phyloP scores from a whole-genome alignment of 2,329 filamentous ascomycete genomes.

The Aspergillus pseudoviridinutans region DNA sequence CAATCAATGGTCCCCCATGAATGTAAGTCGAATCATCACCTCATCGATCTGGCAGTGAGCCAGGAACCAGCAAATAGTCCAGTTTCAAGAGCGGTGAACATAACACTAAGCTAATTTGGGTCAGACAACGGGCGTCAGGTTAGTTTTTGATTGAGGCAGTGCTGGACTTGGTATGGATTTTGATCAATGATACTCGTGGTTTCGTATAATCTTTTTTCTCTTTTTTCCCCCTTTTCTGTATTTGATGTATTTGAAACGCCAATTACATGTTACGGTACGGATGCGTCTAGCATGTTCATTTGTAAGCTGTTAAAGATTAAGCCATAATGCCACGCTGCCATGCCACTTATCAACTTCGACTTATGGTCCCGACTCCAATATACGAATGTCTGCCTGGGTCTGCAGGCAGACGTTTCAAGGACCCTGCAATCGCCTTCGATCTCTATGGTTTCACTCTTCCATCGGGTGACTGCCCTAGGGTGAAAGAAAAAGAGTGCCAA shows the following conservation, averaged over 20 bases:
- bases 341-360: not conserved
- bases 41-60: not conserved
- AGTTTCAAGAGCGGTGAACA: constrained; percentile 16
- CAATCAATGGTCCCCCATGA: not conserved
- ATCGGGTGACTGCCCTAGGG: no score
- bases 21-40: not conserved
- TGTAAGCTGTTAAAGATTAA: not conserved
- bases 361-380: not conserved
- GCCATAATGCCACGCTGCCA: not conserved
- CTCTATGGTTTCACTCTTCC: no score
- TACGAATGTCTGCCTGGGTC: not conserved
- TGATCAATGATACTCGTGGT: constrained; percentile 6
- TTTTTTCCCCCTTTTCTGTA: not conserved
- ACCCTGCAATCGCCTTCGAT: no score
- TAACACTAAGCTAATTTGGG: constrained; percentile 12
- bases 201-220: not conserved
- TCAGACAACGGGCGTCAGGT: constrained; percentile 5
- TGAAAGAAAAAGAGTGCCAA: not conserved
- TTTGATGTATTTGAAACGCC: not conserved
- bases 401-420: not conserved
- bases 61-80: constrained; percentile 4
- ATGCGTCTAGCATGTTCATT: not conserved
- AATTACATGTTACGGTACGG: not conserved
- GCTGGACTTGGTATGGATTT: constrained; percentile 6
- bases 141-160: constrained; percentile 20